Percentiles rank a stretch among this genome's conserved stretches.
These are phyloP conservation scores for Corinectria fuckeliana DNA, from an alignment of 2,329 filamentous ascomycete genomes.

Conservation along the genomic window DNA sequence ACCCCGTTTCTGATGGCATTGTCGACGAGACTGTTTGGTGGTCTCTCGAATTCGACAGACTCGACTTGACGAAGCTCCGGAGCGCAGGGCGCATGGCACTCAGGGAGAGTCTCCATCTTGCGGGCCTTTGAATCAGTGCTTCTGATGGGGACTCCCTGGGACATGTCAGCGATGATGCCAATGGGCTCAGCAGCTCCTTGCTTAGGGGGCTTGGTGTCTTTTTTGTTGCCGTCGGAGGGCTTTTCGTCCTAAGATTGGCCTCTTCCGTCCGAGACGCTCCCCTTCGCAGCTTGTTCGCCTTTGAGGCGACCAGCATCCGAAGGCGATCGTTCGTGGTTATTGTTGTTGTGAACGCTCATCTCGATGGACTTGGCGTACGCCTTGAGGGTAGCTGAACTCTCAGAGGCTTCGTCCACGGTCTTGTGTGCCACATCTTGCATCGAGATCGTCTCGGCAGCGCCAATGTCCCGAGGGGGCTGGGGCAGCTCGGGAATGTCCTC, in stretches of 20 bases:
- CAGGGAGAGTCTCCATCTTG: neutral
- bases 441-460: neutral
- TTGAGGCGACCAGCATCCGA: neutral
- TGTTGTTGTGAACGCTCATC: neutral
- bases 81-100: neutral
- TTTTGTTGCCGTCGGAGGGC: neutral
- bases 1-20: constrained; percentile 7
- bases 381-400: neutral
- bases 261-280: neutral
- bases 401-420: constrained; percentile 8
- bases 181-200: neutral
- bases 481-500: neutral
- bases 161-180: no score
- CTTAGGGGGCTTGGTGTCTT: neutral
- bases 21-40: constrained; percentile 12
- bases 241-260: neutral
- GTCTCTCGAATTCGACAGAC: neutral
- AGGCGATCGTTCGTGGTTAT: neutral
- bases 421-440: neutral
- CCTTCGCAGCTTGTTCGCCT: neutral
- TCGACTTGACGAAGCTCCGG: neutral
- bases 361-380: constrained; percentile 3
- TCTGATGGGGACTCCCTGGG: neutral
- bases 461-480: neutral
- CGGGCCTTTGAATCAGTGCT: neutral